These are phyloP conservation scores for Vairimorpha ceranae DNA, from an alignment of 371 early-diverging fungal species.

Conservation along the genomic window DNA sequence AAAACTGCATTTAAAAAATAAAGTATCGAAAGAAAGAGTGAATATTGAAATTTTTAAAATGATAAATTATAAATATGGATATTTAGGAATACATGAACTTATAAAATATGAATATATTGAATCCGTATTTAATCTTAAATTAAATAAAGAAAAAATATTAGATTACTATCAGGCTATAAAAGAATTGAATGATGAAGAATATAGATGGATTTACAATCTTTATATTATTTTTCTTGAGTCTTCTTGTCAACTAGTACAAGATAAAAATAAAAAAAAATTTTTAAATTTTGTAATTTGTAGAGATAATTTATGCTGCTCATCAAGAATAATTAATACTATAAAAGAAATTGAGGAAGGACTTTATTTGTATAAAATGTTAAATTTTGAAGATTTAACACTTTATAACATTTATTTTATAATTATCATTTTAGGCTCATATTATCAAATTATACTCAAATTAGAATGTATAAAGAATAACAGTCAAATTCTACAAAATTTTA, in stretches of 20 bases:
- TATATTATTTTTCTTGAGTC: background rate
- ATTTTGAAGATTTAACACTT: background rate
- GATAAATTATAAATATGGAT: slow-evolving; percentile 66
- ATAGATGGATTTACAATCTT: slow-evolving; percentile 21
- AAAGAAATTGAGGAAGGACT: background rate
- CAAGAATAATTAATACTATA: background rate
- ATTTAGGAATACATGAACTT: slow-evolving; percentile 42
- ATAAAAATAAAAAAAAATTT: background rate
- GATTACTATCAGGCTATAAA: background rate
- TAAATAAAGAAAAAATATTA: background rate
- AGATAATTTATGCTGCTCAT: background rate
- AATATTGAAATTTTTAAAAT: slow-evolving; percentile 88
- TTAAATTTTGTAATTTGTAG: background rate
- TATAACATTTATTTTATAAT: slow-evolving; percentile 1
- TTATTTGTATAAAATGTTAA: background rate
- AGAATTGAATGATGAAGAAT: background rate
- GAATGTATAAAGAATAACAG: background rate
- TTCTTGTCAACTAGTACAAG: background rate
- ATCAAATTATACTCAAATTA: background rate
- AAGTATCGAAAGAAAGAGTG: slow-evolving; percentile 86
- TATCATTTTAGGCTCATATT: background rate
- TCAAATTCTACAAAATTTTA: background rate
- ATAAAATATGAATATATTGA: slow-evolving; percentile 23
- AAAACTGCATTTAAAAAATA: slow-evolving; percentile 67
- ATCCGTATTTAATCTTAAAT: slow-evolving; percentile 28